These are phyloP conservation scores for Saccharomycopsis sp. DNA, from an alignment of 805 yeast genomes.

Conservation along the genomic window DNA sequence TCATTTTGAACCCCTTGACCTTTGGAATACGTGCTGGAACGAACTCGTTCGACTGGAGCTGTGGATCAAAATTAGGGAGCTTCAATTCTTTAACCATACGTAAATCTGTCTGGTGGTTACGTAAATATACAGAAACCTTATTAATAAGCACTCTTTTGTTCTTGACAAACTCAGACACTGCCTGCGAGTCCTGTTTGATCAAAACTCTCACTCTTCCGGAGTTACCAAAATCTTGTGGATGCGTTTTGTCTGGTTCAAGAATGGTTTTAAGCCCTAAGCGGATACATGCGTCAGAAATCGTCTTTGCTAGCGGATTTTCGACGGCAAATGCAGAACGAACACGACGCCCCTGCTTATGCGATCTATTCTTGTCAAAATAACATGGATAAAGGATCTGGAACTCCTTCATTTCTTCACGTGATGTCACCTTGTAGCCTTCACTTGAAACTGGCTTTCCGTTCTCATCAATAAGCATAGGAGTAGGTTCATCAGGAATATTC, in stretches of 20 bases:
- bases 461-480: slow-evolving; percentile 18
- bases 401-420: slow-evolving; percentile 54
- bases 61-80: slow-evolving; percentile 40
- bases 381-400: slow-evolving; percentile 85
- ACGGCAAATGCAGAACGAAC: slow-evolving; percentile 66
- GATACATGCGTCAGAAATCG: slow-evolving; percentile 66
- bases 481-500: slow-evolving; percentile 14
- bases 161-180: slow-evolving; percentile 31
- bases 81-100: slow-evolving; percentile 57
- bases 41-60: slow-evolving; percentile 34
- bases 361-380: slow-evolving; percentile 75
- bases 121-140: slow-evolving; percentile 53
- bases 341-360: slow-evolving; percentile 79
- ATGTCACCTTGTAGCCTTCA: slow-evolving; percentile 35
- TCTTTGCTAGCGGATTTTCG: slow-evolving; percentile 79
- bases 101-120: slow-evolving; percentile 63
- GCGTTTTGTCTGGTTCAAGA: slow-evolving; percentile 76
- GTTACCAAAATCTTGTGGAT: slow-evolving; percentile 96
- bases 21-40: slow-evolving; percentile 57
- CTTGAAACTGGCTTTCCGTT: slow-evolving; percentile 14
- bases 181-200: slow-evolving; percentile 45
- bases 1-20: slow-evolving; percentile 85
- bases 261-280: slow-evolving; percentile 33
- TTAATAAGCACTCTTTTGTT: slow-evolving; percentile 64
- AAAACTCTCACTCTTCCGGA: slow-evolving; percentile 91